These are phyloP conservation scores for Rhododendron vialii DNA, from an alignment of 148 eudicot species.

Conservation along the genomic window DNA sequence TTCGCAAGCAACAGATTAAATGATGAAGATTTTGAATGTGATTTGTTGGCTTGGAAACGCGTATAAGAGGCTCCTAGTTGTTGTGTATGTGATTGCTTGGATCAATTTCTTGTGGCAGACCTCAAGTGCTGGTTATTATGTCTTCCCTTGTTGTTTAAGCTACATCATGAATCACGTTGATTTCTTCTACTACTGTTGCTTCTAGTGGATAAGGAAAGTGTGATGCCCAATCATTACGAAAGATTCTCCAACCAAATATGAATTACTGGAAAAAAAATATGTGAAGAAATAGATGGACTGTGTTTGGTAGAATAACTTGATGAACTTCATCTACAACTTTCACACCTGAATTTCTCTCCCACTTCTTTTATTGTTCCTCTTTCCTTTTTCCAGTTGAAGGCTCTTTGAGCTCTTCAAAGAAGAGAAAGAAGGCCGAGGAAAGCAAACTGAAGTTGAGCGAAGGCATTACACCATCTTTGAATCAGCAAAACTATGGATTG, in stretches of 20 bases:
- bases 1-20: background rate
- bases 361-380: background rate
- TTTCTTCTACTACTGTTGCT: background rate
- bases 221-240: background rate
- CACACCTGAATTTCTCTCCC: background rate
- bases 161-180: background rate
- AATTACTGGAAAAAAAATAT: background rate
- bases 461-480: conserved; percentile 21
- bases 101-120: background rate
- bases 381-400: conserved; percentile 60
- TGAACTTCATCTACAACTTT: background rate
- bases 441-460: conserved; percentile 23
- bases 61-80: background rate
- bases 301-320: background rate
- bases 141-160: background rate
- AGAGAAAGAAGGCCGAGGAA: conserved; percentile 35
- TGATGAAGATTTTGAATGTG: background rate
- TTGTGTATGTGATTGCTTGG: background rate
- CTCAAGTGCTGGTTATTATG: background rate
- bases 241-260: background rate
- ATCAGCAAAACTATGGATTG: conserved; percentile 17
- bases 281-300: background rate
- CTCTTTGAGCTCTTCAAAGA: conserved; percentile 65
- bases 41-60: background rate
- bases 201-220: background rate